A percentile compares a stretch with the other conserved stretches of the same genome.
Conservation (phyloP, 139 green algal genomes). For the Micractinium conductrix region DNA sequence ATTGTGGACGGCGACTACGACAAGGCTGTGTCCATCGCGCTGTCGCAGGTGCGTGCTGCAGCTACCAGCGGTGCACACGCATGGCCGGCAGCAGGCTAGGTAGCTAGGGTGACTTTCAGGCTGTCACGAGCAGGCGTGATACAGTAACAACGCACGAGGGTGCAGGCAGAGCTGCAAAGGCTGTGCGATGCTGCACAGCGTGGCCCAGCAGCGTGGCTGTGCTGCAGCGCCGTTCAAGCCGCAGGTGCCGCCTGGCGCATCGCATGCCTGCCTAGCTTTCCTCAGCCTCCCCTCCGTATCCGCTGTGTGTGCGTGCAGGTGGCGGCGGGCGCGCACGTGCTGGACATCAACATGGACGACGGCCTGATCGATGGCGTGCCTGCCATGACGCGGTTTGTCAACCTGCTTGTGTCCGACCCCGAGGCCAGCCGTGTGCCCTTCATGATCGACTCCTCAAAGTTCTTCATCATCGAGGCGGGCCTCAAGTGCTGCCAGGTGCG, state of each 20-base stretch:
- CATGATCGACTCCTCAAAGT: slow-evolving; percentile 99
- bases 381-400: slow-evolving; percentile 97
- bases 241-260: too few species aligned
- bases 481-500: slow-evolving; percentile 91
- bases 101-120: too few species aligned
- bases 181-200: too few species aligned
- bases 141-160: too few species aligned
- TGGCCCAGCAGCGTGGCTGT: too few species aligned
- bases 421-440: slow-evolving; percentile 95
- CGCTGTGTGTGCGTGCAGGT: too few species aligned
- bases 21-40: slow-evolving; percentile 91
- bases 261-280: too few species aligned
- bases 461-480: slow-evolving; percentile 96
- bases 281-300: too few species aligned
- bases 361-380: slow-evolving; percentile 95
- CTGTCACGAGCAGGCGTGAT: too few species aligned
- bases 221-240: too few species aligned
- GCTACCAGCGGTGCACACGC: neutral
- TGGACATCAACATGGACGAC: slow-evolving; percentile 99
- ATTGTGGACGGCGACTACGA: slow-evolving; percentile 96
- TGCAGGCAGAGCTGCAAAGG: too few species aligned
- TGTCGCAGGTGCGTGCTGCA: slow-evolving; percentile 77
- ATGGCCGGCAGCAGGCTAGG: too few species aligned
- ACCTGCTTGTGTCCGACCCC: slow-evolving; percentile 96
- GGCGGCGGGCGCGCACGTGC: slow-evolving; percentile 86